Percentiles rank a stretch among this genome's conserved stretches.
Conservation (phyloP, 306 rosid genomes). For the Vigna mungo region DNA sequence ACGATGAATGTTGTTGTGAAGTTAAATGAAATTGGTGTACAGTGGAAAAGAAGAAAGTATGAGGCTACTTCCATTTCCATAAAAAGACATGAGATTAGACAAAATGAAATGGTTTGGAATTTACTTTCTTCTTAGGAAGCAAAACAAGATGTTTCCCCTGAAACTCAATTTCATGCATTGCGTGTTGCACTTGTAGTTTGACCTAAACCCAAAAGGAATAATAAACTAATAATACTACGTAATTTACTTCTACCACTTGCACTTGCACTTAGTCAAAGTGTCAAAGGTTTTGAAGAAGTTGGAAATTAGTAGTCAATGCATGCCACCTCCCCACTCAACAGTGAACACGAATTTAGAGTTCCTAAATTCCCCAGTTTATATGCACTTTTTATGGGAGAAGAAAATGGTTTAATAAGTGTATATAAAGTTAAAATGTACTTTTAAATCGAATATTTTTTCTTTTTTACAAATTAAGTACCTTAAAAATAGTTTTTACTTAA, state of each 20-base stretch:
- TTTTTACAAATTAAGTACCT: too few species aligned
- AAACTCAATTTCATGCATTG: slow-evolving; percentile 7
- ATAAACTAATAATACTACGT: neutral
- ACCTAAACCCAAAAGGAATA: neutral
- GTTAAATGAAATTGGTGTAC: too few species aligned
- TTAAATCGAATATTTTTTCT: too few species aligned
- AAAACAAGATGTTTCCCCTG: neutral
- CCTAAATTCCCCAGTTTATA: too few species aligned
- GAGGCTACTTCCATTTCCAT: neutral
- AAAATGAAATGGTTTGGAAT: slow-evolving; percentile 1
- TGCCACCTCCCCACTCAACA: too few species aligned
- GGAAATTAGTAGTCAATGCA: neutral
- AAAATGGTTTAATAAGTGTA: too few species aligned
- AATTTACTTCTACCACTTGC: too few species aligned
- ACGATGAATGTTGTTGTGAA: neutral
- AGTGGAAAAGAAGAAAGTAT: neutral
- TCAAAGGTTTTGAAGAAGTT: neutral
- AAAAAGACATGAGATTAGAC: neutral
- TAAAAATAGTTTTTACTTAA: too few species aligned
- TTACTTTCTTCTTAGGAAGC: neutral
- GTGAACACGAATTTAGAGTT: too few species aligned
- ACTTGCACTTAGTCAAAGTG: neutral
- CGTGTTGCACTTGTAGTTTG: slow-evolving; percentile 1
- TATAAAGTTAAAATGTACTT: too few species aligned
- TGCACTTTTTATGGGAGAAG: too few species aligned